Evolutionary conservation across 1,139 yeast species (phyloP), one percentile per base, ranked within the genome.

Genomic region (Suhomyces wounanorum): DNA sequence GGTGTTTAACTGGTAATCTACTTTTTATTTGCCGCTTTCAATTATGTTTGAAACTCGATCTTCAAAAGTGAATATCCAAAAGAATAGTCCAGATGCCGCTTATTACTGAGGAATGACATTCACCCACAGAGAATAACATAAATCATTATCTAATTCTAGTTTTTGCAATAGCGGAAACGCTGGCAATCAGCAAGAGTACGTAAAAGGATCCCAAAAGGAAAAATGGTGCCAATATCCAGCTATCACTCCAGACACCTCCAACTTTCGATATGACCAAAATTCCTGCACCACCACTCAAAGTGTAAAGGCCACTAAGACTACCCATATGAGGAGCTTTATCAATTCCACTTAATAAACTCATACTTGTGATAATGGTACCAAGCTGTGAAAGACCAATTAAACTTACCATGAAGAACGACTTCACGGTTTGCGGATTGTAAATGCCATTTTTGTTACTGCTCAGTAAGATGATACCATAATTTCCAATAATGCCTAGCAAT

Each of bases 261-360:
- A 84, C 45, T 57, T 81, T 79, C 39, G 85, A 78, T 23, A 85
- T 69, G 1, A 83, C 50, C 51, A 87, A 66, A 25, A 86, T 84
- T 1, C 94, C 94, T n/a, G 83, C 49, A 1, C 89, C 90, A 8
- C 91, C 91, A 58, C 79, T 72, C 49, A 87, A 76, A 16, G 86
- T 79, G 62, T 83, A 85, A 8, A 85, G 80, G 2, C 94, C 94
- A 51, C 87, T 79, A 40, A 87, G 77, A 6, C 89, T 78, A 6
- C 94, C 94, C 49, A 83, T 79, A 50, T 72, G 52, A 13, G 62
- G 60, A 8, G 60, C 62, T 26, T 65, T 59, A 14, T 63, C 59
- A 61, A 60, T 66, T 6, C 67, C 62, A 47, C 77, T 69, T 26
- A 76, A 60, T 17, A 74, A 61, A 58, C 79, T 72, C 79, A 76